Conservation (phyloP, 2,329 filamentous ascomycete genomes). For the Phialophora tarda region DNA sequence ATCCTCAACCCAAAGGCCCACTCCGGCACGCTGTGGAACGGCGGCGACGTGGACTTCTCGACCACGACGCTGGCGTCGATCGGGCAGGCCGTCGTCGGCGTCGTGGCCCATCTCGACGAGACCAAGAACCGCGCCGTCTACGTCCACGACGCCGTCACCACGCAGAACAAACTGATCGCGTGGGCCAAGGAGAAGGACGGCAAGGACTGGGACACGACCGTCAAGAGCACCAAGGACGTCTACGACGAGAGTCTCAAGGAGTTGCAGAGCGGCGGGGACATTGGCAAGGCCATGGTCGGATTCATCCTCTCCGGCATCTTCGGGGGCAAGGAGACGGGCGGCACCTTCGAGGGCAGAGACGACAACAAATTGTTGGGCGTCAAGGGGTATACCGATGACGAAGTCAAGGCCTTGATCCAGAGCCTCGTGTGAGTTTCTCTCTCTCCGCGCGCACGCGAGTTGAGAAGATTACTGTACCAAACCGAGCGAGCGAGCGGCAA, state of each 20-base stretch:
- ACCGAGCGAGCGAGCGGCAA: too few species aligned
- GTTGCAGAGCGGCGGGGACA: slow-evolving; percentile 39
- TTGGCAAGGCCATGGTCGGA: slow-evolving; percentile 39
- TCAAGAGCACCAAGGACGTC: slow-evolving; percentile 23
- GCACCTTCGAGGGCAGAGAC: slow-evolving; percentile 40
- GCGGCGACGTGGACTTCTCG: slow-evolving; percentile 57
- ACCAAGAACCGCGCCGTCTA: slow-evolving; percentile 60
- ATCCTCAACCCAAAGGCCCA: slow-evolving; percentile 53
- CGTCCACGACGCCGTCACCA: slow-evolving; percentile 52
- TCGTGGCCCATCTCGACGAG: slow-evolving; percentile 57
- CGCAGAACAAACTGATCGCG: slow-evolving; percentile 52
- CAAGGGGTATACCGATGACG: slow-evolving; percentile 43
- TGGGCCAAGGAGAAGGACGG: slow-evolving; percentile 45
- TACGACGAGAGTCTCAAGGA: slow-evolving; percentile 43
- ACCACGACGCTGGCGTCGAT: slow-evolving; percentile 56
- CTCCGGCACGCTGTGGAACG: slow-evolving; percentile 55
- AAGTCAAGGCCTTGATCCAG: slow-evolving; percentile 43
- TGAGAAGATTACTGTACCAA: too few species aligned
- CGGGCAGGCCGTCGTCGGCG: slow-evolving; percentile 56
- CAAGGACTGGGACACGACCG: slow-evolving; percentile 33
- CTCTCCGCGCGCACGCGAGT: neutral
- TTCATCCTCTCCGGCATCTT: slow-evolving; percentile 45
- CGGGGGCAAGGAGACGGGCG: slow-evolving; percentile 42
- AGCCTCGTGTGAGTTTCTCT: slow-evolving; percentile 17
- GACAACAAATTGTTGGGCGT: slow-evolving; percentile 51